Evolutionary conservation across 768 basidiomycete species (phyloP).

Genomic region (Auricularia sp.): DNA sequence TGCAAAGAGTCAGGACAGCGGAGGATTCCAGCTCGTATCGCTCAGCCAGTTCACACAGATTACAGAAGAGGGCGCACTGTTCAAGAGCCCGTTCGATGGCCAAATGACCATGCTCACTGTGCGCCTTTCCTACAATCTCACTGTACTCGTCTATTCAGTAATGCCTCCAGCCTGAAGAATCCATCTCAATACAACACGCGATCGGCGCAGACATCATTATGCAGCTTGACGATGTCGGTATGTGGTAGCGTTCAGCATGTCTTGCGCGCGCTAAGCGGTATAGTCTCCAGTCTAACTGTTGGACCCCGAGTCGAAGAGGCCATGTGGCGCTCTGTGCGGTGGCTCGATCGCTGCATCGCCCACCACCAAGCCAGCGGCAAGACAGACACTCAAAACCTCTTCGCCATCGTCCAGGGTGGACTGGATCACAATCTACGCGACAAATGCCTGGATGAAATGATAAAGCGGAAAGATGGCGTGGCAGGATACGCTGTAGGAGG

Average conservation of each 20-base stretch:
- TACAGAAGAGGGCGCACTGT: slow-evolving; percentile 82
- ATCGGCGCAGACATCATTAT: slow-evolving; percentile 93
- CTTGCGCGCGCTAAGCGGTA: slow-evolving; percentile 11
- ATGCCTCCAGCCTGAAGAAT: slow-evolving; percentile 67
- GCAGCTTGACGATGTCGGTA: slow-evolving; percentile 88
- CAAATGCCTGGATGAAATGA: slow-evolving; percentile 73
- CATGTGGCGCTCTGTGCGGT: slow-evolving; percentile 79
- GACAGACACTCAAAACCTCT: slow-evolving; percentile 64
- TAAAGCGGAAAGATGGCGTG: slow-evolving; percentile 60
- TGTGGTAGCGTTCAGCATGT: slow-evolving; percentile 18
- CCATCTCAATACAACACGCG: slow-evolving; percentile 80
- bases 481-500: slow-evolving; percentile 87
- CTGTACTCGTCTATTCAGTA: background rate
- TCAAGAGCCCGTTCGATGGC: slow-evolving; percentile 76
- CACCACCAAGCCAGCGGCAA: slow-evolving; percentile 63
- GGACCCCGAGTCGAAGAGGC: slow-evolving; percentile 80
- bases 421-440: slow-evolving; percentile 62
- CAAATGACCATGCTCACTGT: slow-evolving; percentile 85
- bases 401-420: slow-evolving; percentile 89
- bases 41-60: slow-evolving; percentile 76
- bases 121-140: slow-evolving; percentile 16
- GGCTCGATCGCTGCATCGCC: slow-evolving; percentile 82
- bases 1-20: slow-evolving; percentile 53
- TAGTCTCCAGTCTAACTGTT: slow-evolving; percentile 70
- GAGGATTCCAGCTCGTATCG: slow-evolving; percentile 83